Conservation (phyloP, 2,329 filamentous ascomycete species). For the Fusarium graminum region DNA sequence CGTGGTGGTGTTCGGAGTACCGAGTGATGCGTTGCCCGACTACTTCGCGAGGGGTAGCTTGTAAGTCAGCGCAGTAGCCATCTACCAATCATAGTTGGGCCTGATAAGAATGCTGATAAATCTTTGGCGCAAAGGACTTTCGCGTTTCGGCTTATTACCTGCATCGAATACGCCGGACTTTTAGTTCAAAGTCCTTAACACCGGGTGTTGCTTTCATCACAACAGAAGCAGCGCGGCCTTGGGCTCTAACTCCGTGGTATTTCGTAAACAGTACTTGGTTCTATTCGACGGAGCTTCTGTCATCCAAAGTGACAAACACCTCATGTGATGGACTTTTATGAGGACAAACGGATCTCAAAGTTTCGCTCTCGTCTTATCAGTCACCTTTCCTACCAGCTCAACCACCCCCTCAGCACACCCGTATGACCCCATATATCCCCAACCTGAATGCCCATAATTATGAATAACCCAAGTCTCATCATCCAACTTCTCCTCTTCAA, state of each 20-base stretch:
- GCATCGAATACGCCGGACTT: no score
- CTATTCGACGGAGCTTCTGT: no score
- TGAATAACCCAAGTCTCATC: slow-evolving; percentile 76
- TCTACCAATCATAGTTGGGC: not conserved
- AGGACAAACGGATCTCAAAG: slow-evolving; percentile 35
- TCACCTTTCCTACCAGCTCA: slow-evolving; percentile 75
- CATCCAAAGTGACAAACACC: no score
- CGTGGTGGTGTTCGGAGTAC: not conserved
- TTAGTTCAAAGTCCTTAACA: no score
- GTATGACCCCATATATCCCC: slow-evolving; percentile 79
- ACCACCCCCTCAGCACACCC: slow-evolving; percentile 78
- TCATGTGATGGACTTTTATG: no score
- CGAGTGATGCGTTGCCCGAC: not conserved
- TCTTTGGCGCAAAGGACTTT: not conserved
- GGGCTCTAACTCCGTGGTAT: no score
- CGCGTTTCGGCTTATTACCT: not conserved
- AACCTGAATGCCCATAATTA: slow-evolving; percentile 83
- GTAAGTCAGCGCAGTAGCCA: not conserved
- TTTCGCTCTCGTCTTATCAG: slow-evolving; percentile 45
- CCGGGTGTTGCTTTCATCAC: no score
- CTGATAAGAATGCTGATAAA: not conserved
- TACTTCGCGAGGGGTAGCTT: not conserved
- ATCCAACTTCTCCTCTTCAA: slow-evolving; percentile 70
- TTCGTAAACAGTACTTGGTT: no score
- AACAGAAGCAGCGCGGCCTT: no score